These are phyloP conservation scores for Coprinellus micaceus DNA, from an alignment of 768 basidiomycete species.

Conservation along the genomic window DNA sequence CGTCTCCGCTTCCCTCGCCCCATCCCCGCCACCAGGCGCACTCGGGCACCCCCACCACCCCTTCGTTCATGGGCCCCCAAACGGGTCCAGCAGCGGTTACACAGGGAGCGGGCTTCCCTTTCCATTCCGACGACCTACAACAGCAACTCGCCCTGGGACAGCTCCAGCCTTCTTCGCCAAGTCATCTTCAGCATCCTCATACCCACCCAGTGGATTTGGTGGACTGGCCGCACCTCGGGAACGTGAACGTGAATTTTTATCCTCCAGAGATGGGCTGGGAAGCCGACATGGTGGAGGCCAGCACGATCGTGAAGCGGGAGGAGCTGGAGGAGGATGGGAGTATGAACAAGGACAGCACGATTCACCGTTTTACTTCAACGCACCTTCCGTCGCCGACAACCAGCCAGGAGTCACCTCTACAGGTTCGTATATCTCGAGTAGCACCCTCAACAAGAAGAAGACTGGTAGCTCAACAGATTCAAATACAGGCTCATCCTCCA, in stretches of 20 bases:
- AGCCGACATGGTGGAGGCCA: conserved; percentile 18
- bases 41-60: not conserved
- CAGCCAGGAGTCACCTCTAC: conserved; percentile 1
- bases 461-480: too few relatives aligned
- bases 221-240: conserved; percentile 36
- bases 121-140: conserved; percentile 54
- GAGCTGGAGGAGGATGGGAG: conserved; percentile 5
- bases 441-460: too few relatives aligned
- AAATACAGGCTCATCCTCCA: not conserved
- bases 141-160: conserved; percentile 64
- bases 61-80: conserved; percentile 6
- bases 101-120: conserved; percentile 56
- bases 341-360: conserved; percentile 35
- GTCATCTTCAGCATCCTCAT: conserved; percentile 19
- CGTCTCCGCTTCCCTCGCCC: conserved; percentile 64
- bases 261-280: conserved; percentile 19
- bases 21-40: conserved; percentile 26
- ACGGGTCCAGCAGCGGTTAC: too few relatives aligned
- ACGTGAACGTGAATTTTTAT: conserved; percentile 22
- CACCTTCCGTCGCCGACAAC: conserved; percentile 43
- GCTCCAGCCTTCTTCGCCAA: conserved; percentile 62
- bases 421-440: not conserved
- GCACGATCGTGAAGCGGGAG: not conserved
- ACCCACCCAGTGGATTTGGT: conserved; percentile 30
- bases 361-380: conserved; percentile 74